Evolutionary conservation across 805 yeast genomes (phyloP), one percentile per base, ranked within the genome.

Genomic region (Candida maris): DNA sequence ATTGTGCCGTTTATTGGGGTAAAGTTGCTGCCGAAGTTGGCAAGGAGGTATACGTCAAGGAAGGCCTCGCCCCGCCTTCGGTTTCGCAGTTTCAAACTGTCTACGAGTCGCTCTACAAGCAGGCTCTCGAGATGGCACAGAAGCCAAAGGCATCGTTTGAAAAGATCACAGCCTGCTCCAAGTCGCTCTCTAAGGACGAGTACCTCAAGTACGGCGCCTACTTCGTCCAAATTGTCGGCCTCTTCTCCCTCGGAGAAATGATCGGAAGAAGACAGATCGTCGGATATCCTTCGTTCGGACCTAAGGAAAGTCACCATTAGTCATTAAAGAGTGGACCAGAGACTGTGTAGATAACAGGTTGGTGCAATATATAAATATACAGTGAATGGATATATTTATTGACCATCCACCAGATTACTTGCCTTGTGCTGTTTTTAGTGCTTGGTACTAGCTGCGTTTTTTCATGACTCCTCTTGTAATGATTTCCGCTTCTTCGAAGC

Each of bases 201-300:
- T 71, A 67, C 48, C 64, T 78, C 52, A 79, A 76, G 66, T 84
- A 74, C 61, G 81, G 82, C 52, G 81, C 89, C 25, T 79, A 77
- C 66, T 80, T 79, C 50, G 67, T 88, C 51, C 98, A 93, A 70
- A 67, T 91, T 38, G 70, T 85, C 49, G 98, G 97, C 47, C 75
- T 89, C 62, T 93, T 88, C 68, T 79, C 97, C 19, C 73, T 91
- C 31, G 98, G 98, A 61, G 98, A 93, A 75, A 79, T 89, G 52
- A 74, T 93, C 57, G 98, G 98, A 59, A 87, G 97, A 75, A 84
- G 97, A 73, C 79, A 85, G 57, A 54, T 93, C 43, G 85, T 88
- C 57, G 96, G 97, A 51, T 91, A 93, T 74, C 85, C 85, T 57
- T 56, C 72, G 13, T 72, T 65, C 51, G 79, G 77, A 44, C 77